Conservation (phyloP, 2,329 filamentous ascomycete species). For the Monosporascus sp. region DNA sequence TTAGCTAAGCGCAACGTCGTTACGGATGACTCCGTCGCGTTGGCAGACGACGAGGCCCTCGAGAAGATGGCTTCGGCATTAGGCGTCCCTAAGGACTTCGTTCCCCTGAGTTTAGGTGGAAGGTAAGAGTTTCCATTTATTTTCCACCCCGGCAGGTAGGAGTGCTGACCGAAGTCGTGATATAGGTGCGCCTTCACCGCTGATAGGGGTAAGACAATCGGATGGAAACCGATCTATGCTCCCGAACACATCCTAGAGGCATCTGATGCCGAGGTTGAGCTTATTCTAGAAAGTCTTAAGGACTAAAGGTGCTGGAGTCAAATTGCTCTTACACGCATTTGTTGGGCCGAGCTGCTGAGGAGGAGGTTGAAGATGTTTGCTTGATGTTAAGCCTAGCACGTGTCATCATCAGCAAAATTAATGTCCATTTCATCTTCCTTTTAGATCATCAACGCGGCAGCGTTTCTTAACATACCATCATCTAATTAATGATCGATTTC, state of each 20-base stretch:
- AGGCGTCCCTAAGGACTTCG: conserved; percentile 27
- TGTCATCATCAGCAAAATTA: too few relatives aligned
- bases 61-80: conserved; percentile 36
- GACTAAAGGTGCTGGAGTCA: neutral
- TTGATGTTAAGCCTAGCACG: too few relatives aligned
- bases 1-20: conserved; percentile 35
- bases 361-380: too few relatives aligned
- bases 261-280: conserved; percentile 39
- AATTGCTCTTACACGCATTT: too few relatives aligned
- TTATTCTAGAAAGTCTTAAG: conserved; percentile 28
- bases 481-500: too few relatives aligned
- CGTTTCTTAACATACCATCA: too few relatives aligned
- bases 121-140: conserved; percentile 25
- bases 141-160: neutral
- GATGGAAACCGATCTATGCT: conserved; percentile 38
- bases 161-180: neutral
- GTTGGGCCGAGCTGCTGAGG: too few relatives aligned
- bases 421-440: too few relatives aligned
- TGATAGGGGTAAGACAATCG: conserved; percentile 32
- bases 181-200: conserved; percentile 38
- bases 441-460: too few relatives aligned
- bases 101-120: conserved; percentile 37
- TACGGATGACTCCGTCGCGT: conserved; percentile 27
- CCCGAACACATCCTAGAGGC: conserved; percentile 40
- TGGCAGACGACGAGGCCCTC: conserved; percentile 30